These are phyloP conservation scores for Penicillium digitatum DNA, from an alignment of 2,329 filamentous ascomycete species.

Conservation along the genomic window DNA sequence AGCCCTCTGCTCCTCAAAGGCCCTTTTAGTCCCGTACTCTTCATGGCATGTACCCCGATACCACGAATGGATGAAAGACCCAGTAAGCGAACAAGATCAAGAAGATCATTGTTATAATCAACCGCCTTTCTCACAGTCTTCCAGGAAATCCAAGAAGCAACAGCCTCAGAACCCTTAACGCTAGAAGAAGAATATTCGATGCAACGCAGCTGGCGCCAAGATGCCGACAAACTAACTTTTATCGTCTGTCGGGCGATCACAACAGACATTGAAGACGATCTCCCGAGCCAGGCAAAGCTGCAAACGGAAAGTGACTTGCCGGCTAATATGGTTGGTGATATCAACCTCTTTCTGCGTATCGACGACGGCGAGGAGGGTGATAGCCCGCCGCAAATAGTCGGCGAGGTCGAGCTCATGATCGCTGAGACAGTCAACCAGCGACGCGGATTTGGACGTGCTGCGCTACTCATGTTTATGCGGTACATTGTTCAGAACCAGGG, in stretches of 20 bases:
- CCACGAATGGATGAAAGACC: conserved; percentile 87
- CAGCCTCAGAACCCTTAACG: conserved; percentile 78
- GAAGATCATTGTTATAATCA: not conserved
- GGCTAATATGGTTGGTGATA: conserved; percentile 64
- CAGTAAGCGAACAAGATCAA: conserved; percentile 41
- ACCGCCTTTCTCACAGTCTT: not conserved
- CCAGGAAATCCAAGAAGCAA: conserved; percentile 70
- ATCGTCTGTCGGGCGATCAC: conserved; percentile 65
- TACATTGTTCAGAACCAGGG: conserved; percentile 59
- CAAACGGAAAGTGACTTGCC: conserved; percentile 52
- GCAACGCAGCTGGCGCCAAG: conserved; percentile 79
- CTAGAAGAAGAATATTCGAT: conserved; percentile 83
- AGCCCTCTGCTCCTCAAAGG: conserved; percentile 64
- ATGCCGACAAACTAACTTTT: conserved; percentile 86
- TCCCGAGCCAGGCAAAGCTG: not conserved
- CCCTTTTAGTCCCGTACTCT: conserved; percentile 81
- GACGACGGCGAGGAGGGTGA: conserved; percentile 50
- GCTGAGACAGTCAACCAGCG: conserved; percentile 57
- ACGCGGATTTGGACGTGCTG: conserved; percentile 61
- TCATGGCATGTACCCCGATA: conserved; percentile 76
- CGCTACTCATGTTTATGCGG: conserved; percentile 63
- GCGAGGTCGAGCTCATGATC: conserved; percentile 86
- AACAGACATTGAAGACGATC: not conserved
- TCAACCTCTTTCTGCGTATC: conserved; percentile 73
- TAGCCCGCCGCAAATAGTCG: conserved; percentile 46